Evolutionary conservation across 768 basidiomycete genomes (phyloP), one percentile per base, ranked within the genome.

Genomic region (Antrodiella citrinella): DNA sequence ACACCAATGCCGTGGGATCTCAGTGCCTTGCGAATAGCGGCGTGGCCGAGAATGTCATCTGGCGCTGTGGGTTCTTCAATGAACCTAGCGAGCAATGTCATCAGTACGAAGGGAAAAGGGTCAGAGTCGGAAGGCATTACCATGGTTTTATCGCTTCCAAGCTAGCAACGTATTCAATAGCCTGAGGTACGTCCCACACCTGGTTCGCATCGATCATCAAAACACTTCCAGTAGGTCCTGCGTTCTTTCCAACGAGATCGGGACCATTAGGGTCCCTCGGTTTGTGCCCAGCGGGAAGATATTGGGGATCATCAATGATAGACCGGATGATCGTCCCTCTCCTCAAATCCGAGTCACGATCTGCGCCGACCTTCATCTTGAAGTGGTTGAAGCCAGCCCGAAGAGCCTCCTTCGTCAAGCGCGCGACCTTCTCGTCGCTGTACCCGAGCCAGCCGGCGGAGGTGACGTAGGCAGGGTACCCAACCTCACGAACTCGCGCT

Each of bases 151-250:
- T 80, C 47, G 79, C 76, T 57, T 79, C 75, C 30, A 97, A 75
- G 48, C 81, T 76, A 57, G 80, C 81, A 53, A 94, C 90, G 65
- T 95, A 95, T 23, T 94, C 88, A 58, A 96, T 87, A 4, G 95
- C 94, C 65, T 93, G 80, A 23, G 82, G 74, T 13, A 98, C 95
- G 57, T 95, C 93, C 90, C 90, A 94, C 4, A 94, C 86, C 67
- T 96, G 94, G 68, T 98, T 98, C 35, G 94, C 88, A 66, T 97
- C 94, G 54, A 97, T 89, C 94, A 97, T 97, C 43, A 97, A 72
- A 42, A 97, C 94, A 25, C 86, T 81, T 3, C 95, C 94, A 0
- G 92, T 92, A 9, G 91, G 91, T 4, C 94, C 91, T 3, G 93
- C 91, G 55, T 96, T 96, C 77, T 96, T 97, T 3, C 85, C 91